Percentiles rank a stretch among this genome's conserved stretches.
Conservation (phyloP, 83 land plant species). For the Diphasiastrum complanatum region DNA sequence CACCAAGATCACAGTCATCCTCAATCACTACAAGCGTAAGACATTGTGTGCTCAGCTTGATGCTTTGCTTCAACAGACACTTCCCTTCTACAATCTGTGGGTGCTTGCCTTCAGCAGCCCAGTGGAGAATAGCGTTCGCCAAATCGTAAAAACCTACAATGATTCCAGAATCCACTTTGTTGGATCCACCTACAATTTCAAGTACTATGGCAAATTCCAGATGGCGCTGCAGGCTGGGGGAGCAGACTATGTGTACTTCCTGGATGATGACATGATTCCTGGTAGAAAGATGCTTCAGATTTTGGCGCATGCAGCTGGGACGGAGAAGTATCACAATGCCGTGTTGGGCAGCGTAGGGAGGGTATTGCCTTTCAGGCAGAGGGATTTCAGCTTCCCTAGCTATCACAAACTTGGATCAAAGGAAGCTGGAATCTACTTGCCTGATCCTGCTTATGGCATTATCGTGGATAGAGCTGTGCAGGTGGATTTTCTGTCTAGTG, state of each 20-base stretch:
- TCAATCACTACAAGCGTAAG: conserved; percentile 93
- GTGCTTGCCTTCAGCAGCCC: conserved; percentile 94
- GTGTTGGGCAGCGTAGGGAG: conserved; percentile 95
- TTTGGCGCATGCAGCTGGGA: conserved; percentile 83
- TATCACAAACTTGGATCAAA: conserved; percentile 79
- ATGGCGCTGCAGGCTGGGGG: conserved; percentile 85
- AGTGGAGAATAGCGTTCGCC: conserved; percentile 45
- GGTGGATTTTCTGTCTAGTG: conserved; percentile 97
- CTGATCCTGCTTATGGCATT: conserved; percentile 96
- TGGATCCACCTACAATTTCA: conserved; percentile 85
- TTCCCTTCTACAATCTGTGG: conserved; percentile 88
- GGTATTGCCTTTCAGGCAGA: conserved; percentile 88
- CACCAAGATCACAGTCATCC: conserved; percentile 77
- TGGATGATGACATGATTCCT: conserved; percentile 99
- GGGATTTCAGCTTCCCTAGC: conserved; percentile 91
- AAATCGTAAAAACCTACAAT: conserved; percentile 80
- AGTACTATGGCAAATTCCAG: conserved; percentile 96
- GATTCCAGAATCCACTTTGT: conserved; percentile 73
- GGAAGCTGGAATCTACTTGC: conserved; percentile 94
- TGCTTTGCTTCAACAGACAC: conserved; percentile 70
- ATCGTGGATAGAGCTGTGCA: conserved; percentile 64
- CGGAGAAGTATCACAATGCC: conserved; percentile 82
- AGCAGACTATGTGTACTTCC: conserved; percentile 73
- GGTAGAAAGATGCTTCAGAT: conserved; percentile 84
- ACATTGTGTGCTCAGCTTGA: conserved; percentile 91